Evolutionary conservation across 129 eudicot genomes (phyloP).

Genomic region (Pseudognaphalium luteoalbum): DNA sequence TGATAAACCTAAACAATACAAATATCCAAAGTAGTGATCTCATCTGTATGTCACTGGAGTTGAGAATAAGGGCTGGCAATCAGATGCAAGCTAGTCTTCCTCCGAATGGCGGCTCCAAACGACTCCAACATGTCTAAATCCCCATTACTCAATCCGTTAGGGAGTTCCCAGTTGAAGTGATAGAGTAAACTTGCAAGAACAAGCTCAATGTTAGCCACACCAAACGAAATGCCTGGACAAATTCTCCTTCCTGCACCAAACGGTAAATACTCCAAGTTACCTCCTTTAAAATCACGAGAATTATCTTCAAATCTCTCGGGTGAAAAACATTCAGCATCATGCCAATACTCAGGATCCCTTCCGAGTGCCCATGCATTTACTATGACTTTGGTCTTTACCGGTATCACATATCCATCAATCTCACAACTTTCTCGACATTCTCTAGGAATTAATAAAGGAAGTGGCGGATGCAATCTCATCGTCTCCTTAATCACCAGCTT

Average conservation of each 20-base stretch:
- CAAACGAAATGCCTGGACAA: slow-evolving; percentile 28
- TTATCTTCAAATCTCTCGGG: background rate
- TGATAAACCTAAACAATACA: no score
- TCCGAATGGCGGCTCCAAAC: slow-evolving; percentile 2
- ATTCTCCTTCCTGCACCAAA: slow-evolving; percentile 30
- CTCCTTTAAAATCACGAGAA: background rate
- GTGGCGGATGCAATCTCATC: background rate
- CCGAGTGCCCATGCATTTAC: slow-evolving; percentile 30
- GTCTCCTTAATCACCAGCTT: no score
- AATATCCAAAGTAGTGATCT: no score
- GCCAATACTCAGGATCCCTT: slow-evolving; percentile 21
- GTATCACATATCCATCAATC: slow-evolving; percentile 17
- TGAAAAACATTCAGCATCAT: background rate
- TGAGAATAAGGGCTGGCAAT: slow-evolving; percentile 11
- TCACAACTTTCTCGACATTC: slow-evolving; percentile 21
- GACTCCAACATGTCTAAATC: slow-evolving; percentile 6
- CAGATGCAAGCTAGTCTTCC: background rate
- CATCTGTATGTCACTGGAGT: background rate
- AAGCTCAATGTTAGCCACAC: slow-evolving; percentile 27
- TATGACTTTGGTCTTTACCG: slow-evolving; percentile 13
- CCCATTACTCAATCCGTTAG: background rate
- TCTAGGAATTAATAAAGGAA: slow-evolving; percentile 9
- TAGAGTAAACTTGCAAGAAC: slow-evolving; percentile 8
- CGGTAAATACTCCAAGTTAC: slow-evolving; percentile 2
- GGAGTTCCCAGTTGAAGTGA: slow-evolving; percentile 22